Evolutionary conservation across 163 green algal species (phyloP).

Genomic region (Scenedesmus sp.): DNA sequence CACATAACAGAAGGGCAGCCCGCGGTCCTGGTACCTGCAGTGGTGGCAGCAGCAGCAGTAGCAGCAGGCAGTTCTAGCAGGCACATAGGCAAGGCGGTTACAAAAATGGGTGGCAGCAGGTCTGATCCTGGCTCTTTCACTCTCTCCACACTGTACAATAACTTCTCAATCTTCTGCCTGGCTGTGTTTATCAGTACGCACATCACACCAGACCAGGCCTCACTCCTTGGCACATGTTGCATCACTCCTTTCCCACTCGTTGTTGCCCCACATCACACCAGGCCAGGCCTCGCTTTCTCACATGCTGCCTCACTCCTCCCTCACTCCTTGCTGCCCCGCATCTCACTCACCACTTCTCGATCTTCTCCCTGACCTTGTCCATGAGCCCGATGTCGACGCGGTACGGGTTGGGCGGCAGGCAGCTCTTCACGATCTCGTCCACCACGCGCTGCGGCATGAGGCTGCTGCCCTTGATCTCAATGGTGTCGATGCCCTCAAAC

Average conservation of each 20-base stretch:
- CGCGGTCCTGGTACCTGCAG: conserved; percentile 90
- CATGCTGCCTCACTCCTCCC: background rate
- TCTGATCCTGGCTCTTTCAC: background rate
- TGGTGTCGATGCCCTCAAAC: conserved; percentile 71
- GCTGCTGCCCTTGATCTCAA: conserved; percentile 79
- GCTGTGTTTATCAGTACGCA: background rate
- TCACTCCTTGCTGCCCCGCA: background rate
- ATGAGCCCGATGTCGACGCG: conserved; percentile 72
- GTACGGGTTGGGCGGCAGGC: conserved; percentile 66
- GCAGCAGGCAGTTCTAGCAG: background rate
- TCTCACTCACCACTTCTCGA: conserved; percentile 70
- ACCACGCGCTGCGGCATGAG: conserved; percentile 73
- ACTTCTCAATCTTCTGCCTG: background rate
- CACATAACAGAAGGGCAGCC: conserved; percentile 89
- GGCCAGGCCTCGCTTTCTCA: background rate
- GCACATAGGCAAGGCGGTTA: background rate
- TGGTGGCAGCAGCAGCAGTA: background rate
- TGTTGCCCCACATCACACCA: background rate
- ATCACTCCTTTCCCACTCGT: background rate
- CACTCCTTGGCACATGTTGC: background rate
- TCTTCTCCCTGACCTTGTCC: conserved; percentile 70
- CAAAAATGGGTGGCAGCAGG: background rate
- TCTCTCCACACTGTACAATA: too few relatives aligned
- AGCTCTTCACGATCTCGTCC: conserved; percentile 63
- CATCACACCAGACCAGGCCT: background rate